Evolutionary conservation across 108 stramenopile genomes (phyloP).

Genomic region (Cyclotella sp.): DNA sequence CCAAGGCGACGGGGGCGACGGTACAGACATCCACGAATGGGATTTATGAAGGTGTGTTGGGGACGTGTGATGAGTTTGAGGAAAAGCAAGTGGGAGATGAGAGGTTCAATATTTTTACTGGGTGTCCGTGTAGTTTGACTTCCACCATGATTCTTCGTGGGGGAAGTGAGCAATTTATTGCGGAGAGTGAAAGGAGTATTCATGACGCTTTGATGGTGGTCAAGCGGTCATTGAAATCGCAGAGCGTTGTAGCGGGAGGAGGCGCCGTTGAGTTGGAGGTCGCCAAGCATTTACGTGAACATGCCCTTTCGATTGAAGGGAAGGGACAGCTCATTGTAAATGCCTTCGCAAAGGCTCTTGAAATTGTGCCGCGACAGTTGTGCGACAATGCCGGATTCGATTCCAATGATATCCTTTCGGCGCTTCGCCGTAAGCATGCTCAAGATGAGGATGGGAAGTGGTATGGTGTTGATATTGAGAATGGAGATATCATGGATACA

Average conservation of each 20-base stretch:
- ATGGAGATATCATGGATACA: conserved; percentile 96
- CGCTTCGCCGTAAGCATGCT: conserved; percentile 92
- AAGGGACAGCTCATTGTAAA: conserved; percentile 96
- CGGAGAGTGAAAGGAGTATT: conserved; percentile 96
- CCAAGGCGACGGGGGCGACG: conserved; percentile 93
- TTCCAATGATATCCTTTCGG: conserved; percentile 95
- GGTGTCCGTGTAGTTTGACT: conserved; percentile 91
- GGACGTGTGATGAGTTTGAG: conserved; percentile 94
- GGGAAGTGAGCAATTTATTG: conserved; percentile 99
- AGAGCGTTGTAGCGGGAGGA: conserved; percentile 95
- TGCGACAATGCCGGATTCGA: conserved; percentile 99
- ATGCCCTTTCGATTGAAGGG: conserved; percentile 93
- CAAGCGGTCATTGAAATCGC: conserved; percentile 89
- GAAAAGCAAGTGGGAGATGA: conserved; percentile 97
- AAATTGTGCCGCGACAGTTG: conserved; percentile 96
- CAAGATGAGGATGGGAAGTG: conserved; percentile 85
- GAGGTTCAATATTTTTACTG: conserved; percentile 97
- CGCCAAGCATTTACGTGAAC: conserved; percentile 74
- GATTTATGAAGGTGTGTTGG: conserved; percentile 75
- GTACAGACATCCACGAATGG: conserved; percentile 93
- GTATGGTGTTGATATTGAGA: conserved; percentile 97
- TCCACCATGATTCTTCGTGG: conserved; percentile 97
- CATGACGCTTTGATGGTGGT: conserved; percentile 98
- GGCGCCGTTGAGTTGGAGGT: conserved; percentile 99
- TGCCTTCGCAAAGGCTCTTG: conserved; percentile 94